These are phyloP conservation scores for Suzukiozyma palmioleophila DNA, from an alignment of 1,139 yeast species.

Conservation along the genomic window DNA sequence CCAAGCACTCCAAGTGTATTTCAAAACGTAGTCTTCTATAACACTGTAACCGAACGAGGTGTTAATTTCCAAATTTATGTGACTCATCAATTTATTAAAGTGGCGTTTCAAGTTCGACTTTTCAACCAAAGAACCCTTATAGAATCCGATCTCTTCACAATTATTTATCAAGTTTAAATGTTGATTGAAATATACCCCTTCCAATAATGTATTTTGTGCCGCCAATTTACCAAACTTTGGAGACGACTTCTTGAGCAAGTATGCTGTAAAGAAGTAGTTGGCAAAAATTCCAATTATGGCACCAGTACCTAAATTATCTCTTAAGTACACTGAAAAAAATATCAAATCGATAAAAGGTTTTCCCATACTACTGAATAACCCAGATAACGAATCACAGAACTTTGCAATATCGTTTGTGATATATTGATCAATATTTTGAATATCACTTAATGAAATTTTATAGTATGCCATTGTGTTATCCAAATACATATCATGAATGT, in stretches of 20 bases:
- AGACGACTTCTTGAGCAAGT: constrained; percentile 64
- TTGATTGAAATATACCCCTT: constrained; percentile 85
- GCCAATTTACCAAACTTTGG: constrained; percentile 85
- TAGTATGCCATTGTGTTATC: constrained; percentile 80
- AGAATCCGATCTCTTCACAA: constrained; percentile 91
- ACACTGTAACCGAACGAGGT: constrained; percentile 57
- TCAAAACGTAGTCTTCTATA: constrained; percentile 81
- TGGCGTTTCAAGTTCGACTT: constrained; percentile 59
- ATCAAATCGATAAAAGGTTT: constrained; percentile 86
- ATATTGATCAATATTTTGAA: constrained; percentile 64
- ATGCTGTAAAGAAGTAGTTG: constrained; percentile 79
- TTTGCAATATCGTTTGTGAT: constrained; percentile 81
- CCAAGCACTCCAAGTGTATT: constrained; percentile 92
- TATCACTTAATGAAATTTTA: constrained; percentile 54
- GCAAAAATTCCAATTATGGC: constrained; percentile 79
- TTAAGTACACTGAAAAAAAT: constrained; percentile 79
- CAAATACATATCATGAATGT: constrained; percentile 85
- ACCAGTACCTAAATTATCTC: constrained; percentile 80
- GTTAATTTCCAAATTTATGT: constrained; percentile 46
- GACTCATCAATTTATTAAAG: constrained; percentile 49
- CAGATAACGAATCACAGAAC: constrained; percentile 79
- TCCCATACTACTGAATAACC: constrained; percentile 83
- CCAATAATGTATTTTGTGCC: constrained; percentile 69
- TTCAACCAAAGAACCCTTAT: constrained; percentile 85
- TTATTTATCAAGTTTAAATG: constrained; percentile 83